Conservation (phyloP, 2,329 filamentous ascomycete genomes). For the Ophiostoma quercus region DNA sequence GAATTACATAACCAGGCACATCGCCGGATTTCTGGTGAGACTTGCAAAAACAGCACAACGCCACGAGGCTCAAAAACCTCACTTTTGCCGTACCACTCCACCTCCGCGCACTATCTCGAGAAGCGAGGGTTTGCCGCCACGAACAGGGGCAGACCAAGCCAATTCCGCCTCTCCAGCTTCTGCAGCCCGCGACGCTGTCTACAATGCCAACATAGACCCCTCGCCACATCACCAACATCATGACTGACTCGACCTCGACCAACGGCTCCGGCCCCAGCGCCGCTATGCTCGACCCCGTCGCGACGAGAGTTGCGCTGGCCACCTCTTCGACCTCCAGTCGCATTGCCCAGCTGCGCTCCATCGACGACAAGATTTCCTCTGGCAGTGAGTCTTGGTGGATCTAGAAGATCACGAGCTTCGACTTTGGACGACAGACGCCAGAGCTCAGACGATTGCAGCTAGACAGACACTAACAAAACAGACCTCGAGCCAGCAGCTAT, state of each 20-base stretch:
- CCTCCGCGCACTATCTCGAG: slow-evolving; percentile 18
- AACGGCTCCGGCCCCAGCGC: slow-evolving; percentile 33
- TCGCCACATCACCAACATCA: slow-evolving; percentile 34
- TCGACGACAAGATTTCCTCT: slow-evolving; percentile 53
- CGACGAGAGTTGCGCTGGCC: slow-evolving; percentile 41
- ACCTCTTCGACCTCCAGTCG: slow-evolving; percentile 59
- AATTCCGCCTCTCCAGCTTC: slow-evolving; percentile 21
- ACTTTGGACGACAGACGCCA: not conserved
- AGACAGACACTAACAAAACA: slow-evolving; percentile 27
- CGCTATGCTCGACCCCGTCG: slow-evolving; percentile 24
- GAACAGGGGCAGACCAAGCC: slow-evolving; percentile 21
- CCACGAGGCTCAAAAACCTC: slow-evolving; percentile 17
- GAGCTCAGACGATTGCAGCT: not conserved
- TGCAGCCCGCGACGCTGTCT: slow-evolving; percentile 12
- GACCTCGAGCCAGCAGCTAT: slow-evolving; percentile 47
- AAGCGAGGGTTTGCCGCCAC: slow-evolving; percentile 23
- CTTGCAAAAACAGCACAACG: slow-evolving; percentile 16
- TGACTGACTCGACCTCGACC: slow-evolving; percentile 47
- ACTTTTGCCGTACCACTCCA: not conserved
- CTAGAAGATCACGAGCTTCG: not conserved
- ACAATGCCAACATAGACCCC: slow-evolving; percentile 25
- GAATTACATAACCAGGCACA: slow-evolving; percentile 14
- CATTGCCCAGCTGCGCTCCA: slow-evolving; percentile 48
- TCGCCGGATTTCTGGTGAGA: slow-evolving; percentile 15
- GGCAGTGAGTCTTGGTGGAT: slow-evolving; percentile 42